Evolutionary conservation across 2,329 filamentous ascomycete species (phyloP), one percentile per base, ranked within the genome.

Genomic region (Clarireedia homoeocarpa): DNA sequence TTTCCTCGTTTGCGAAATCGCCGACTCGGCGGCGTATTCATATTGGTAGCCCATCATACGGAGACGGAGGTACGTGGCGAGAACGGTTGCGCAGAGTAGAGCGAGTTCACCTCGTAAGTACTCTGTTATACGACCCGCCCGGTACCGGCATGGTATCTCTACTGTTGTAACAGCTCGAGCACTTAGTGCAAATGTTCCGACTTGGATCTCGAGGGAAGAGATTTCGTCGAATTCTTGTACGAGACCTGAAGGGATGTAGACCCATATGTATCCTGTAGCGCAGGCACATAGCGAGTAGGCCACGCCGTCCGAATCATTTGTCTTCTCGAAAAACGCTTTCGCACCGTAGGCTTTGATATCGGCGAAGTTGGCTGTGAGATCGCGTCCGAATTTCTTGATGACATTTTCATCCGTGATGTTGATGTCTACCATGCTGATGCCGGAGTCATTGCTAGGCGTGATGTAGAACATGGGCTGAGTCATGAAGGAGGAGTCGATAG

Each of bases 201-300:
- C 61, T 38, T 66, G 64, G n/a, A 66, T 48, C 17, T 67, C 63
- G 17, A 62, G 9, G 7, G 57, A 53, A 1, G 59, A 62, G 44
- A 60, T 62, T 36, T 54, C 49, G 6, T 7, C 55, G n/a, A 14
- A n/a, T 7, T 59, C 56, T 1, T 48, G 36, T 6, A 52, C 46
- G 5, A 26, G 24, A 20, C 20, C 23, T 4, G 52, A 40, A 4
- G 17, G 55, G 2, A 60, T 58, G 23, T 52, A 60, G 3, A 67
- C 57, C 65, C 65, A 67, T 20, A 67, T 65, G 15, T 67, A 66
- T 5, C 65, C 64, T 15, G 65, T 67, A 15, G 63, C 63, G 40
- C 65, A 67, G 3, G 63, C 57, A 46, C 61, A 66, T 9, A 67
- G 45, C 6, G 63, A 65, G 53, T 67, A 67, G 2, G 17, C 53